These are phyloP conservation scores for Lactarius trivialis DNA, from an alignment of 768 basidiomycete genomes.

Conservation along the genomic window DNA sequence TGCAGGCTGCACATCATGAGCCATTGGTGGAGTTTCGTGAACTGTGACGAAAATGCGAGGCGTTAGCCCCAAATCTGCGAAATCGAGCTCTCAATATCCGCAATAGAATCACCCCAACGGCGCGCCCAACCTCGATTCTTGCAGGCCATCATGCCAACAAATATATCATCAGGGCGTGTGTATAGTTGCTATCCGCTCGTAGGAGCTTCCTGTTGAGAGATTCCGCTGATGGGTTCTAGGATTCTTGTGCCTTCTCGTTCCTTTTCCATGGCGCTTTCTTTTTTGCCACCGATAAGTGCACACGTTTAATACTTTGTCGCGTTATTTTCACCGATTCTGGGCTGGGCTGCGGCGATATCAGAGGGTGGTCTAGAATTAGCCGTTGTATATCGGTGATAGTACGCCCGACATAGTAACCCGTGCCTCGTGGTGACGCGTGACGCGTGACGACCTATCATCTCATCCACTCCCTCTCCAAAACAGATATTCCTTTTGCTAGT, in stretches of 20 bases:
- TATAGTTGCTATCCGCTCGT: slow-evolving; percentile 3
- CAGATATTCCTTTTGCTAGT: not conserved
- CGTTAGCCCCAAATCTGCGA: not conserved
- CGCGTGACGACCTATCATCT: slow-evolving; percentile 23
- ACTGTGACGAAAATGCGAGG: not conserved
- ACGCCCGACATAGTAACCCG: slow-evolving; percentile 11
- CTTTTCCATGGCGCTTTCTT: not conserved
- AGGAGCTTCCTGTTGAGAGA: not conserved
- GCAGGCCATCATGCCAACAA: not conserved
- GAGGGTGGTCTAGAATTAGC: slow-evolving; percentile 24
- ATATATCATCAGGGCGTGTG: not conserved
- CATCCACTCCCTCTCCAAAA: not conserved
- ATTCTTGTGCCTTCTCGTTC: not conserved
- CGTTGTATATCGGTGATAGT: slow-evolving; percentile 33
- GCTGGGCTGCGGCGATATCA: slow-evolving; percentile 35
- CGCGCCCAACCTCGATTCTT: not conserved
- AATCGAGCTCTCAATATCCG: not conserved
- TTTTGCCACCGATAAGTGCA: not conserved
- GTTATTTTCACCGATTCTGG: slow-evolving; percentile 32
- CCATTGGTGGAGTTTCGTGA: not conserved
- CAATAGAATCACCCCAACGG: not conserved
- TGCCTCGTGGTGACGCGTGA: slow-evolving; percentile 2
- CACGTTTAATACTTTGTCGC: slow-evolving; percentile 32
- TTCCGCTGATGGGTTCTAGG: not conserved
- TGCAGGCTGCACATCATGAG: slow-evolving; percentile 6